Conservation (phyloP, 805 yeast species). For the Kodamaea jinghongensis region DNA sequence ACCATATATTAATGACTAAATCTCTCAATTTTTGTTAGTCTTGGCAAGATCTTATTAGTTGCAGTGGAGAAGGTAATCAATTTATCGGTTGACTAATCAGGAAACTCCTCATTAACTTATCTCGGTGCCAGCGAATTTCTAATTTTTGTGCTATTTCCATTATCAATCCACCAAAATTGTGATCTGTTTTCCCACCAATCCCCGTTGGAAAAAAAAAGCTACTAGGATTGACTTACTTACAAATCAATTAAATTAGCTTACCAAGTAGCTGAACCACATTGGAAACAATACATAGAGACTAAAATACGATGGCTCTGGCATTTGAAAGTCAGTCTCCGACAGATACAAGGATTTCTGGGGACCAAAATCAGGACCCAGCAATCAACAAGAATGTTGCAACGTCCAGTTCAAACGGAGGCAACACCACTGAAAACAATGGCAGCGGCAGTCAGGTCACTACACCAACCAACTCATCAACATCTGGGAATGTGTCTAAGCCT, state of each 20-base stretch:
- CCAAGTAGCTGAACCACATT: no score
- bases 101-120: no score
- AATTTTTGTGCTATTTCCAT: constrained; percentile 1
- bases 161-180: constrained; percentile 3
- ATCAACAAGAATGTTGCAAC: no score
- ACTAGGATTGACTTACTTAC: not conserved
- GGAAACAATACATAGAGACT: no score
- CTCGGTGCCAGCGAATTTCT: constrained; percentile 1
- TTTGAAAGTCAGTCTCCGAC: not conserved
- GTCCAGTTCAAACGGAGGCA: no score
- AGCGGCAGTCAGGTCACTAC: constrained; percentile 5
- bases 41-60: no score
- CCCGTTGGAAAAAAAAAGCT: constrained; percentile 4
- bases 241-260: no score
- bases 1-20: no score
- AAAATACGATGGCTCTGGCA: no score
- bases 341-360: not conserved
- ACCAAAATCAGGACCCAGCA: not conserved
- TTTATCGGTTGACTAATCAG: no score
- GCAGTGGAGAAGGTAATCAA: no score
- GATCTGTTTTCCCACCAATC: constrained; percentile 7
- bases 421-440: not conserved
- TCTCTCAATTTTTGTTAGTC: no score
- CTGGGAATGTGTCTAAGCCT: constrained; percentile 17
- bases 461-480: not conserved